phyloP scores from a whole-genome alignment of 1,284 basidiomycete species.

The Leccinum solheimii region DNA sequence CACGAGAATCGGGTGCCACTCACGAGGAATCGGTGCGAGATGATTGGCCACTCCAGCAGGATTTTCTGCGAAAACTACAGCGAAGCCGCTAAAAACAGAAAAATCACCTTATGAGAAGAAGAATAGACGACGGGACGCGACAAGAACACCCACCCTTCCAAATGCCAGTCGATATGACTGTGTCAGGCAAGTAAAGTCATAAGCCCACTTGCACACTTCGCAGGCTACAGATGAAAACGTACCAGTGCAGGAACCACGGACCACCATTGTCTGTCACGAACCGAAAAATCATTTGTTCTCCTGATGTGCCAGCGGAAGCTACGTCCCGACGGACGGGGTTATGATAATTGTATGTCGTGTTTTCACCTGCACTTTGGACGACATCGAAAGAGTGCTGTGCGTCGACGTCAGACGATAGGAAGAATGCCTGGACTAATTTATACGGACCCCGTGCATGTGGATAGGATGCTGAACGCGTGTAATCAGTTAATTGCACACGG shows the following conservation, averaged over 20 bases:
- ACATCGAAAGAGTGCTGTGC: conserved; percentile 38
- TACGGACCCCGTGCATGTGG: conserved; percentile 45
- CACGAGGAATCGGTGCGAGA: conserved; percentile 19
- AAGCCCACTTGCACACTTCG: background rate
- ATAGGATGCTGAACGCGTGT: conserved; percentile 35
- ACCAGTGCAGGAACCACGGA: conserved; percentile 50
- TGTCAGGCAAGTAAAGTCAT: conserved; percentile 1
- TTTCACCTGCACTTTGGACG: conserved; percentile 31
- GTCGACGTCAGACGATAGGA: conserved; percentile 8
- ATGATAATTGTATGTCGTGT: conserved; percentile 36
- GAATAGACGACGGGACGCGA: background rate
- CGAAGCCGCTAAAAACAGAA: conserved; percentile 34
- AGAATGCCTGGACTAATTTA: background rate
- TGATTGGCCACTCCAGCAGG: conserved; percentile 21
- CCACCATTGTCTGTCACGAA: conserved; percentile 41
- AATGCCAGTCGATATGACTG: conserved; percentile 51
- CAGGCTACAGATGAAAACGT: conserved; percentile 1
- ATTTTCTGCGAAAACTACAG: conserved; percentile 42
- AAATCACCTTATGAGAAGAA: background rate
- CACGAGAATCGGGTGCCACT: background rate
- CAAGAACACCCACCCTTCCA: conserved; percentile 33
- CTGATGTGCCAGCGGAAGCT: conserved; percentile 27
- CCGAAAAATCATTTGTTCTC: conserved; percentile 35
- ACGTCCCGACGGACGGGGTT: conserved; percentile 43
- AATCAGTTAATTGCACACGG: conserved; percentile 6